phyloP scores from a whole-genome alignment of 306 rosid genomes.

The Nissolia schottii region DNA sequence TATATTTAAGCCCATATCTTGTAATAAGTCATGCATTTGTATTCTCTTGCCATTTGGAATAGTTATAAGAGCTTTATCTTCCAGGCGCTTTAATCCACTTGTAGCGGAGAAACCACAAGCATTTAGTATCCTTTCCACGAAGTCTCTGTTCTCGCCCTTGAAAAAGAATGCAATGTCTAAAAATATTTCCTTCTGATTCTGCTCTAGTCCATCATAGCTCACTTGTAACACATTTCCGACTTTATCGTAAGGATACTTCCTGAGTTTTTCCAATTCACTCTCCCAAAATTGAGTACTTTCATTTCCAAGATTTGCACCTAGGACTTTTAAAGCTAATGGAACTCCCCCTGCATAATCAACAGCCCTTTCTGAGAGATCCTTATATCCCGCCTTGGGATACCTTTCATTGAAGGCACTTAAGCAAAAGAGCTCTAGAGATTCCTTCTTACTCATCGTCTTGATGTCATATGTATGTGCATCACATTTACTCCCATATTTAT shows the following conservation, averaged over 20 bases:
- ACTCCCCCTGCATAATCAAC: background rate
- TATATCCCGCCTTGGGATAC: background rate
- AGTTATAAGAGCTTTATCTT: background rate
- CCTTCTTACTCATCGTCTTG: background rate
- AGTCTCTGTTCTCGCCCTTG: background rate
- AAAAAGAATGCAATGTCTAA: conserved; percentile 18
- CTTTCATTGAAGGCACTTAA: background rate
- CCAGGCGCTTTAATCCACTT: background rate
- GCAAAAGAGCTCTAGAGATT: background rate
- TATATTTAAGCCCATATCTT: conserved; percentile 8
- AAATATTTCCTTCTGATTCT: background rate
- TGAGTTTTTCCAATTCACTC: background rate
- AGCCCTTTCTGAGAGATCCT: background rate
- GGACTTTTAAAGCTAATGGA: conserved; percentile 7
- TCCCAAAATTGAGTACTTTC: background rate
- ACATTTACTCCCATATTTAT: no score
- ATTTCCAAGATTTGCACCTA: background rate
- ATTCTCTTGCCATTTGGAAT: background rate
- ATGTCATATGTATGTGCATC: background rate
- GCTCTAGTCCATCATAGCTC: conserved; percentile 3
- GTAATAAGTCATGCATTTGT: conserved; percentile 29
- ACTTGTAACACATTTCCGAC: background rate
- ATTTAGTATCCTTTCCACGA: background rate
- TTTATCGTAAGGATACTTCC: background rate
- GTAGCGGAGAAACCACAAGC: background rate